A percentile compares a stretch with the other conserved stretches of the same genome.
phyloP scores from a whole-genome alignment of 306 rosid genomes.

The Casuarina glauca region DNA sequence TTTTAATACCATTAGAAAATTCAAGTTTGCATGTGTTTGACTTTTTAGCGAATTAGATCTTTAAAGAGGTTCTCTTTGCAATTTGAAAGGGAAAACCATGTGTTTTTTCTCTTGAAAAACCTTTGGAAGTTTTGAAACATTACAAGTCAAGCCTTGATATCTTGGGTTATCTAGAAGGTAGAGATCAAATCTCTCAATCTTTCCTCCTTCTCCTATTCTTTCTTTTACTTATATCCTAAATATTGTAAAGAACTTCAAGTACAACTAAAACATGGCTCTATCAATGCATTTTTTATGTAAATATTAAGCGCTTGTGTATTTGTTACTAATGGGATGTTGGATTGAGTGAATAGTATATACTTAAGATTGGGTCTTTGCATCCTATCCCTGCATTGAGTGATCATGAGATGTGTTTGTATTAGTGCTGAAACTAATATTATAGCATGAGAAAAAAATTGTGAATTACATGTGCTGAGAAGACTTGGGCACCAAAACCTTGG shows the following conservation, averaged over 20 bases:
- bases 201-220: constrained; percentile 6
- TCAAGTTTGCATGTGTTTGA: constrained; percentile 94
- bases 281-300: constrained; percentile 12
- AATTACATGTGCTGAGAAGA: background rate
- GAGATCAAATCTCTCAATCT: constrained; percentile 9
- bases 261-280: constrained; percentile 16
- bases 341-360: too few species aligned
- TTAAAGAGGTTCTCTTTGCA: constrained; percentile 87
- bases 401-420: too few species aligned
- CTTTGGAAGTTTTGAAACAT: constrained; percentile 79
- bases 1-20: constrained; percentile 60
- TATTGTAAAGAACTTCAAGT: background rate
- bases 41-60: constrained; percentile 93
- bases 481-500: too few species aligned
- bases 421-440: too few species aligned
- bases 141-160: constrained; percentile 89
- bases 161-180: constrained; percentile 88
- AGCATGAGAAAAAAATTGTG: too few species aligned
- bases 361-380: too few species aligned
- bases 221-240: background rate
- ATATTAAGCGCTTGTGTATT: background rate
- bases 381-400: too few species aligned
- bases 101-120: constrained; percentile 96
- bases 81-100: constrained; percentile 93
- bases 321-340: background rate